phyloP scores from a whole-genome alignment of 768 basidiomycete genomes.

The Mrakia hoshinonis region DNA sequence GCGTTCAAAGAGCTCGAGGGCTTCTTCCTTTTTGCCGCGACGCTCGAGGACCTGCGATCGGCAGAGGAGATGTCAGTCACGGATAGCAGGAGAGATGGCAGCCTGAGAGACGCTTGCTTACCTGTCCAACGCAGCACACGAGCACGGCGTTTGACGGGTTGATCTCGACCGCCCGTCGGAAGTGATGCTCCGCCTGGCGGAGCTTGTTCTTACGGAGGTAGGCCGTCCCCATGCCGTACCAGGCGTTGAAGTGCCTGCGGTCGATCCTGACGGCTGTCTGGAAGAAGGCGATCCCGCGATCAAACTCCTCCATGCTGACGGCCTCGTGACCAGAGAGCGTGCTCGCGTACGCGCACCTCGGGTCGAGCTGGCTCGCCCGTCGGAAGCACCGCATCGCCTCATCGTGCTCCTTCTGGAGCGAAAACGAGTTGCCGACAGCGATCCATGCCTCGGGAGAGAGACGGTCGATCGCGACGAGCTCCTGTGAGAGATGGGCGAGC shows the following conservation, averaged over 20 bases:
- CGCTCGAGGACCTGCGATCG: constrained; percentile 71
- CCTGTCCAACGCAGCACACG: constrained; percentile 90
- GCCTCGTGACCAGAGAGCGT: constrained; percentile 95
- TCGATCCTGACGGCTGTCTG: constrained; percentile 85
- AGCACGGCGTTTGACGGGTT: constrained; percentile 94
- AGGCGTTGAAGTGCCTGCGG: constrained; percentile 92
- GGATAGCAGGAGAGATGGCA: constrained; percentile 1
- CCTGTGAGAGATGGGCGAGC: constrained; percentile 86
- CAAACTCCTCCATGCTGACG: constrained; percentile 80
- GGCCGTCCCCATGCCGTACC: constrained; percentile 98
- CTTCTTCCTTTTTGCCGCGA: constrained; percentile 64
- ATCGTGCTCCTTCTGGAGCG: constrained; percentile 82
- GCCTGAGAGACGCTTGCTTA: constrained; percentile 46
- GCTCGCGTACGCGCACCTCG: constrained; percentile 87
- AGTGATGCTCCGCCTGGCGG: constrained; percentile 91
- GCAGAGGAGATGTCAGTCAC: constrained; percentile 19
- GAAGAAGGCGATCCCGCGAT: constrained; percentile 84
- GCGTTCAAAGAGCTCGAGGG: constrained; percentile 68
- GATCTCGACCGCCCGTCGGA: constrained; percentile 80
- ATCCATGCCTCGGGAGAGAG: constrained; percentile 87
- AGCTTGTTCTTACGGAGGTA: constrained; percentile 91
- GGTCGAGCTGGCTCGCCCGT: constrained; percentile 79
- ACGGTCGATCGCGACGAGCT: constrained; percentile 75
- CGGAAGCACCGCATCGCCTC: constrained; percentile 91
- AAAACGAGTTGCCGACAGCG: constrained; percentile 90